Base-by-base conservation (phyloP, 1,139 yeast species). In the Debaryomyces subglobosus region DNA sequence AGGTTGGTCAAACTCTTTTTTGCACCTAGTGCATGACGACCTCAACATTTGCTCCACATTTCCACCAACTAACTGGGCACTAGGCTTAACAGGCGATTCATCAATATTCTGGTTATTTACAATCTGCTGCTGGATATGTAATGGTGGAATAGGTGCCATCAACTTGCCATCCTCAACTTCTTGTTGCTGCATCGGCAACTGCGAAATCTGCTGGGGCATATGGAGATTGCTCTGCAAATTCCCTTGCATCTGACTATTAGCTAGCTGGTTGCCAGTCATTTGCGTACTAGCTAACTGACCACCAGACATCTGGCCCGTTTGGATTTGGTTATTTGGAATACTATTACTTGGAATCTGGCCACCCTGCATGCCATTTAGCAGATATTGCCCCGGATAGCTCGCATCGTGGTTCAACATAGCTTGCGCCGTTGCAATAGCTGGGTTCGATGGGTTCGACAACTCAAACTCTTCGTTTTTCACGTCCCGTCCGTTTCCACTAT, bases 11-110 rank as follows among this genome's bases (percentile, higher is more conserved):
- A 84, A 84, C 13, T 71, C 77, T 56, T 82, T 84, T 58, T 83
- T 82, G 60, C 89, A 84, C 48, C 89, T 63, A 2, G 83, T 71
- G 55, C 89, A 84, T 7, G 58, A 54, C 3, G 68, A 60, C 13
- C 57, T 45, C 2, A 61, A 46, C 45, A 58, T 52, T 45, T 61
- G 63, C 32, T 53, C 53, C 9, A 41, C 30, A 4, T 5, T 27
- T 7, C 34, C 33, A 23, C 27, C n/a, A 27, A 40, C 48, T 5
- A 40, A 33, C 21, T 34, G 38, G 5, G 34, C 20, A 13, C 43
- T 21, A 4, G 23, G 32, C 44, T 46, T 43, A 8, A 43, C 34
- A 5, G 38, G 30, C 6, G 43, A 30, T 27, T 49, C 43, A 5
- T 48, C 49, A 5, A 37, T n/a, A 29, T 39, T 34, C 15, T 48